Evolutionary conservation across 1,284 basidiomycete species (phyloP).

Genomic region (Stygiomarasmius scandens): DNA sequence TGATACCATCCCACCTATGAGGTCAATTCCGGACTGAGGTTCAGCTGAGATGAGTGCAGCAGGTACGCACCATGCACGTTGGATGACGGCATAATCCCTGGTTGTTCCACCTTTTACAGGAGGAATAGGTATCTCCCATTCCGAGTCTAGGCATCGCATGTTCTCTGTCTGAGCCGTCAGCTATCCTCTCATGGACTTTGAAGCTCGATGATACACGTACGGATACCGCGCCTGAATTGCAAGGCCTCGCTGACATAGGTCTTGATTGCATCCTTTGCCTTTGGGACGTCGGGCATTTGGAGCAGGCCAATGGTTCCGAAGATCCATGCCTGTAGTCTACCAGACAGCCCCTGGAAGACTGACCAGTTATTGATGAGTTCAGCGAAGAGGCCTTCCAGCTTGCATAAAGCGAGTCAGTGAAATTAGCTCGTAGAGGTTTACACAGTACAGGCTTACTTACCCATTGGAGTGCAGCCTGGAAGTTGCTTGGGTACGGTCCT

Average conservation of each 20-base stretch:
- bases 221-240: slow-evolving; percentile 17
- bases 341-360: neutral
- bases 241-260: slow-evolving; percentile 11
- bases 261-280: slow-evolving; percentile 1
- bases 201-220: neutral
- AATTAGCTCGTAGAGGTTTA: no score
- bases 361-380: slow-evolving; percentile 4
- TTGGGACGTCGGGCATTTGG: slow-evolving; percentile 1
- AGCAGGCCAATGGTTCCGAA: slow-evolving; percentile 3
- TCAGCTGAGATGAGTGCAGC: neutral
- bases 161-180: slow-evolving; percentile 8
- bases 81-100: slow-evolving; percentile 13
- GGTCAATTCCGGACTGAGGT: neutral
- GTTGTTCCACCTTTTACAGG: slow-evolving; percentile 7
- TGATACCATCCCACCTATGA: slow-evolving; percentile 16
- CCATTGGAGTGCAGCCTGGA: slow-evolving; percentile 4
- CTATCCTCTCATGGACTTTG: neutral
- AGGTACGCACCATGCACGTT: slow-evolving; percentile 14
- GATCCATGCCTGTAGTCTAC: neutral
- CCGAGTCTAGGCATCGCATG: slow-evolving; percentile 13
- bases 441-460: neutral
- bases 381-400: slow-evolving; percentile 5
- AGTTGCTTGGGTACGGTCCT: slow-evolving; percentile 1
- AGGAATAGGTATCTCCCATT: slow-evolving; percentile 18
- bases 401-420: neutral